Evolutionary conservation across 257 asterid genomes (phyloP).

Genomic region (Nicotiana otophora): DNA sequence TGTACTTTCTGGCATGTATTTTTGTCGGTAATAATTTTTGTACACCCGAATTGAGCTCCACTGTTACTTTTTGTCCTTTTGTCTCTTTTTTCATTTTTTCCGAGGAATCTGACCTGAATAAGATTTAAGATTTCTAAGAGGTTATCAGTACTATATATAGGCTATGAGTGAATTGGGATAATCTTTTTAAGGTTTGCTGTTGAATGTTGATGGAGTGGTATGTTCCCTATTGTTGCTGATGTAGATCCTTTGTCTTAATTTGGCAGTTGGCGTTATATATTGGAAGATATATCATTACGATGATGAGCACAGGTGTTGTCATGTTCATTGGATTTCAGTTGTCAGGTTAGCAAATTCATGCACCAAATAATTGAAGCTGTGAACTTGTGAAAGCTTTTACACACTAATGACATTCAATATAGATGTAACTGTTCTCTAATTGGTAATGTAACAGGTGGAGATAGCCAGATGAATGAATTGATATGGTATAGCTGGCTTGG

Average conservation of each 20-base stretch:
- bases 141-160: not conserved
- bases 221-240: not conserved
- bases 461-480: slow-evolving; percentile 80
- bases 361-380: not conserved
- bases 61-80: not conserved
- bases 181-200: not conserved
- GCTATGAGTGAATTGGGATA: not conserved
- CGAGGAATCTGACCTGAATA: not conserved
- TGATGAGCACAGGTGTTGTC: slow-evolving; percentile 86
- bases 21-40: not conserved
- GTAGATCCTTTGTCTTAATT: not conserved
- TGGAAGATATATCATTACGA: slow-evolving; percentile 82
- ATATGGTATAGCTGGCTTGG: slow-evolving; percentile 99
- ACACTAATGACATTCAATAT: not conserved
- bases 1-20: not conserved
- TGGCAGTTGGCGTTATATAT: slow-evolving; percentile 65
- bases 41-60: not conserved
- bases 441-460: slow-evolving; percentile 54
- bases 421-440: not conserved
- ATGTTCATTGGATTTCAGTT: slow-evolving; percentile 80
- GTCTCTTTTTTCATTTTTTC: not conserved
- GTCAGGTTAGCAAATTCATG: slow-evolving; percentile 57
- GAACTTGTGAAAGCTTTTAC: not conserved
- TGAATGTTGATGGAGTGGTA: not conserved
- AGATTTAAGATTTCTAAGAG: not conserved